phyloP scores from a whole-genome alignment of 441 rosid species.

The Euphorbia schlechtendalii region DNA sequence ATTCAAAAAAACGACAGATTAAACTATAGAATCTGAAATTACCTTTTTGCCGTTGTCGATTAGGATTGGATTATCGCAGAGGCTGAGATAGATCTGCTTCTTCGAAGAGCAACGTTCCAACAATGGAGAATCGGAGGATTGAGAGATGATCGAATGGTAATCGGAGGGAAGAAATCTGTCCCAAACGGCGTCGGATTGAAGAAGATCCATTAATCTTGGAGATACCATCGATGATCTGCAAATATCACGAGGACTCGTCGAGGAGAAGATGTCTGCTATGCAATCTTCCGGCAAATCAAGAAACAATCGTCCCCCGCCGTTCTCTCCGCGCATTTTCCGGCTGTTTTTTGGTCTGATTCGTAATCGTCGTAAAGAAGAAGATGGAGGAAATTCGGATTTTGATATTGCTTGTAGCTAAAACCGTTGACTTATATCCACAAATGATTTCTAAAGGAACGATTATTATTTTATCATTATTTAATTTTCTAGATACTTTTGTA shows the following conservation, averaged over 20 bases:
- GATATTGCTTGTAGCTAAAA: no score
- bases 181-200: constrained; percentile 52
- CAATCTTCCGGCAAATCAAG: constrained; percentile 8
- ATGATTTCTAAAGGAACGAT: no score
- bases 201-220: constrained; percentile 30
- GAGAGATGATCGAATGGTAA: constrained; percentile 18
- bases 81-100: constrained; percentile 40
- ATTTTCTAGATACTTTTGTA: no score
- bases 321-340: neutral
- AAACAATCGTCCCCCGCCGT: neutral
- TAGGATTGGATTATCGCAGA: constrained; percentile 44
- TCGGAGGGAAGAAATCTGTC: constrained; percentile 46
- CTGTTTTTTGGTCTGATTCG: no score
- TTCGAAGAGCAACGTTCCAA: constrained; percentile 16
- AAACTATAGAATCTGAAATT: neutral
- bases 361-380: no score
- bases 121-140: neutral
- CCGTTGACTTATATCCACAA: no score
- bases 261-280: constrained; percentile 19
- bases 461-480: no score
- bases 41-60: constrained; percentile 50
- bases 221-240: constrained; percentile 37
- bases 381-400: no score
- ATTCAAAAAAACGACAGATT: neutral
- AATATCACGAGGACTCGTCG: constrained; percentile 27